Evolutionary conservation across 805 yeast species (phyloP).

Genomic region (Candida broadrunensis): DNA sequence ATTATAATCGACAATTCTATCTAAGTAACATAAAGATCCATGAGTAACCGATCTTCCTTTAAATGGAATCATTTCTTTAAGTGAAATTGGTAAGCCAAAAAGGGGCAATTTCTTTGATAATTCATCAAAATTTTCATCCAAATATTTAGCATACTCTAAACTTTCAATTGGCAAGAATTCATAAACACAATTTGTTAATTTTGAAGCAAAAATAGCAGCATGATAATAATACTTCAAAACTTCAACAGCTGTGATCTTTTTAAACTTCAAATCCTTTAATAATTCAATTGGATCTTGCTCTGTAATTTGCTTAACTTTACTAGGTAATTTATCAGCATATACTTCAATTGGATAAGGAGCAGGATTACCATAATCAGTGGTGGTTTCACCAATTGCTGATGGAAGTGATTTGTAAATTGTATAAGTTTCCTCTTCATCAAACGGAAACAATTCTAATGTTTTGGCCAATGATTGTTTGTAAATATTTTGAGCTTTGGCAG

Average conservation of each 20-base stretch:
- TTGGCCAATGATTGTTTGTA: conserved; percentile 10
- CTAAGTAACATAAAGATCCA: conserved; percentile 15
- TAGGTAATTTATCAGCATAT: conserved; percentile 11
- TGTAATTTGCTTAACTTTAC: conserved; percentile 11
- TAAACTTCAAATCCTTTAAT: conserved; percentile 9
- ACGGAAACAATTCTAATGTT: conserved; percentile 17
- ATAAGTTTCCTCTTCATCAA: conserved; percentile 9
- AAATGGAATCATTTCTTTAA: conserved; percentile 20
- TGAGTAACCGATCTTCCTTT: conserved; percentile 13
- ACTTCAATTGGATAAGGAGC: conserved; percentile 15
- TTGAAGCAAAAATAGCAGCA: conserved; percentile 16
- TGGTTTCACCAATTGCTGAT: conserved; percentile 13
- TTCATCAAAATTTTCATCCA: conserved; percentile 13
- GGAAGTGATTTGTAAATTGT: conserved; percentile 11
- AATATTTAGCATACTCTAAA: conserved; percentile 11
- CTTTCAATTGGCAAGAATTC: conserved; percentile 16
- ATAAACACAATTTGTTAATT: conserved; percentile 14
- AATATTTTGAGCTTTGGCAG: conserved; percentile 11
- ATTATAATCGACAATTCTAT: conserved; percentile 15
- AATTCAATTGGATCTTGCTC: conserved; percentile 15
- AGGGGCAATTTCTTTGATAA: conserved; percentile 8
- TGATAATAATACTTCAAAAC: conserved; percentile 16
- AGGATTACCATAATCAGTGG: conserved; percentile 17
- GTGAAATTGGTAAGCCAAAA: conserved; percentile 19
- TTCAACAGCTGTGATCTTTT: conserved; percentile 10